Evolutionary conservation across 768 basidiomycete species (phyloP), one percentile per base, ranked within the genome.

Genomic region (Mycena haematopus): DNA sequence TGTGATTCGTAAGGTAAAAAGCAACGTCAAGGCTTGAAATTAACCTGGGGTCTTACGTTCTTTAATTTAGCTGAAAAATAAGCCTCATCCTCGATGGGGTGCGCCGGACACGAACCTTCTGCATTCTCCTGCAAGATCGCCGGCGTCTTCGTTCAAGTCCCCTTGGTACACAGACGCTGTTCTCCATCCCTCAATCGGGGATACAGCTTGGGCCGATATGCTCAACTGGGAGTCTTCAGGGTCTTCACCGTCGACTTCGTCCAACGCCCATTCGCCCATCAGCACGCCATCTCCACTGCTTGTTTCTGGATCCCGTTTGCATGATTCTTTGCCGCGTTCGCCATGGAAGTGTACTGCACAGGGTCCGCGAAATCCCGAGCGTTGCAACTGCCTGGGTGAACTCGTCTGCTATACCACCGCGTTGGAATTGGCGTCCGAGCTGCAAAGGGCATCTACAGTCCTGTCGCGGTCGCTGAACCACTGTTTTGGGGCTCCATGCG

Each of bases 1-100:
- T 53, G 90, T 93, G 38, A 89, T 93, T 63, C 85, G 92, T n/a
- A 90, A 90, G 80, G 89, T 87, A 69, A 73, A 70, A 36, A 22
- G 33, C 50, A 35, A 47, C 42, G 14, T 45, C 25, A 22, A 45
- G 40, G 47, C 85, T 75, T 29, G 0, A 47, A 49, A 25, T 31
- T 75, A 75, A 68, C n/a, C 6, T 76, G 72, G n/a, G 77, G 63
- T 75, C 78, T 54, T 77, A 68, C 46, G 50, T 55, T 62, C 29
- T 53, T 24, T 22, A 21, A 55, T 52, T 57, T 49, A 93, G 85
- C 72, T 93, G 59, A 90, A 89, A 72, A 87, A 89, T 64, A 89
- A 89, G 67, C 88, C 89, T 10, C 85, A 89, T 70, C 88, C 88
- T 21, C 83, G 86, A 31, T 89, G 87, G 87, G 78, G 77, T 57